Percentiles rank a stretch among this genome's conserved stretches.
Conservation (phyloP, 306 rosid species). For the Prunus padus region DNA sequence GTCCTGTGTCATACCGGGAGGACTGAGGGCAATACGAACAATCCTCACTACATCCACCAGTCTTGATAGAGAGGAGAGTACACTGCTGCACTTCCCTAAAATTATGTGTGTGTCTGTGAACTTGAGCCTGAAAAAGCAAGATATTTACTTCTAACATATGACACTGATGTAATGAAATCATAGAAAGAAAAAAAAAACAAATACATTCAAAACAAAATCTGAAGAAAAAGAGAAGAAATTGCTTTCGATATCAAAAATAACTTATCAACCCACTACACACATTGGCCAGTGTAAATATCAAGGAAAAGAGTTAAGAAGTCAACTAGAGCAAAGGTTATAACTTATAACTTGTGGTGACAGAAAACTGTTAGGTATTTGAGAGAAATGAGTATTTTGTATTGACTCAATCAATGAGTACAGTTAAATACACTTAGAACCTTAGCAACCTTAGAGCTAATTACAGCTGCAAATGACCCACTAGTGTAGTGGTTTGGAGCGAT, state of each 20-base stretch:
- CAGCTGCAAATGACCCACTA: not conserved
- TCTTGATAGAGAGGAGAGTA: constrained; percentile 89
- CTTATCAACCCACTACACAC: not conserved
- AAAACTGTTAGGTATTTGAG: not conserved
- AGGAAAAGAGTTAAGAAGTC: not conserved
- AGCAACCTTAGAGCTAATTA: not conserved
- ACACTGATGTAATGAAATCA: not conserved
- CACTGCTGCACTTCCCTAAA: constrained; percentile 98
- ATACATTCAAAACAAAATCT: not conserved
- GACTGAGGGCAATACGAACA: constrained; percentile 98
- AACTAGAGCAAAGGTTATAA: not conserved
- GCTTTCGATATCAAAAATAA: not conserved
- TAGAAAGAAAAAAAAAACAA: not conserved
- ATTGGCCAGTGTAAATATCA: not conserved
- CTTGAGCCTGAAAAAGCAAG: constrained; percentile 69
- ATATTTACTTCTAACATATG: not conserved
- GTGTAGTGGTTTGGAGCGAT: too few species aligned
- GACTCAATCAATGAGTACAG: not conserved
- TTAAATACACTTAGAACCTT: not conserved
- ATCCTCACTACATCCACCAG: constrained; percentile 99
- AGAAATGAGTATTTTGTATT: not conserved
- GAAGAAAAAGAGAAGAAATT: not conserved
- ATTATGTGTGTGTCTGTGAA: constrained; percentile 89
- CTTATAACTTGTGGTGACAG: not conserved
- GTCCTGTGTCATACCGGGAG: constrained; percentile 80